These are phyloP conservation scores for Verticillium isaacii DNA, from an alignment of 2,329 filamentous ascomycete species.

Conservation along the genomic window DNA sequence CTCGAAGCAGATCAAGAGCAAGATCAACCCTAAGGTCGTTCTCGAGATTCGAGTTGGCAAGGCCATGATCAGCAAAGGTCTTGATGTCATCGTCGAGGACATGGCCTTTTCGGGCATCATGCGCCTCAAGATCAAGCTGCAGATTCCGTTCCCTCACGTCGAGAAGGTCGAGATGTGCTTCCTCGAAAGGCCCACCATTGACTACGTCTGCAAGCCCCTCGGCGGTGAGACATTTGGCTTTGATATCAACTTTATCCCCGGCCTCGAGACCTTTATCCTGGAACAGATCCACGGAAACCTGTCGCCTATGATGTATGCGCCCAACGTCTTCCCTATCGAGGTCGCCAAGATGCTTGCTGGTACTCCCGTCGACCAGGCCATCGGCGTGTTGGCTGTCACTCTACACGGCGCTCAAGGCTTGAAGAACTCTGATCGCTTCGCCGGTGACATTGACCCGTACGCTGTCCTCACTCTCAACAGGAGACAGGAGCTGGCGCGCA, in stretches of 20 bases:
- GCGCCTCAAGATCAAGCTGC: slow-evolving; percentile 96
- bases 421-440: slow-evolving; percentile 93
- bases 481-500: slow-evolving; percentile 75
- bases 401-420: slow-evolving; percentile 87
- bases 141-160: slow-evolving; percentile 91
- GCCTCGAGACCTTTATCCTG: slow-evolving; percentile 86
- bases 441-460: slow-evolving; percentile 88
- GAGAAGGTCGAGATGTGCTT: slow-evolving; percentile 95
- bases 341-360: slow-evolving; percentile 97
- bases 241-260: slow-evolving; percentile 98
- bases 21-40: slow-evolving; percentile 94
- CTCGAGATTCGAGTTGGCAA: slow-evolving; percentile 94
- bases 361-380: slow-evolving; percentile 88
- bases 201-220: slow-evolving; percentile 96
- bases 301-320: slow-evolving; percentile 95
- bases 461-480: slow-evolving; percentile 79
- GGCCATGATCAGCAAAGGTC: slow-evolving; percentile 91
- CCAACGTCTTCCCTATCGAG: slow-evolving; percentile 97
- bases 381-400: slow-evolving; percentile 88
- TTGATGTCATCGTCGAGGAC: slow-evolving; percentile 96
- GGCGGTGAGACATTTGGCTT: slow-evolving; percentile 95
- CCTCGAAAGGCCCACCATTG: slow-evolving; percentile 79
- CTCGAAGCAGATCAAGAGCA: slow-evolving; percentile 82
- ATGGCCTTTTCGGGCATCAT: slow-evolving; percentile 95
- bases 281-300: slow-evolving; percentile 95